Percentiles rank a stretch among this genome's conserved stretches.
phyloP scores from a whole-genome alignment of 495 filamentous ascomycete species.

The Penicillium tannophilum region DNA sequence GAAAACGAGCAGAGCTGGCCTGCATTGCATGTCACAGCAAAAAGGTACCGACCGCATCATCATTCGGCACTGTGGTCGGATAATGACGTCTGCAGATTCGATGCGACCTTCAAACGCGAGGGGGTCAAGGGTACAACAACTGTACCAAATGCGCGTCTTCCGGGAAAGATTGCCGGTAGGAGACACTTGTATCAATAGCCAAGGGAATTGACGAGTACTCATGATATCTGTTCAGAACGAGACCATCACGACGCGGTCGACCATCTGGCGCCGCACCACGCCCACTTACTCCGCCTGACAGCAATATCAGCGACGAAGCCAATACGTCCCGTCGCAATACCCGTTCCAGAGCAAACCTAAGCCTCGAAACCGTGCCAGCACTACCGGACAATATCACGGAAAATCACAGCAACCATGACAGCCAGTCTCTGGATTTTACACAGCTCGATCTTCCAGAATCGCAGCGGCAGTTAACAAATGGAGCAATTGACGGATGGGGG shows the following conservation, averaged over 20 bases:
- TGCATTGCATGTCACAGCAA: conserved; percentile 39
- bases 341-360: not conserved
- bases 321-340: not conserved
- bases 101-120: conserved; percentile 36
- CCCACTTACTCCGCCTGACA: conserved; percentile 14
- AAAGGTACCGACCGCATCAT: conserved; percentile 23
- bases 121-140: conserved; percentile 23
- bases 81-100: conserved; percentile 23
- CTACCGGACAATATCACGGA: not conserved
- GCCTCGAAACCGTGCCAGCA: not conserved
- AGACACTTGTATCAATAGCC: too few species aligned
- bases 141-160: conserved; percentile 34
- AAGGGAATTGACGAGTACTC: not conserved
- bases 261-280: conserved; percentile 9
- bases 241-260: conserved; percentile 26
- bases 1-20: conserved; percentile 36
- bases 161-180: conserved; percentile 30
- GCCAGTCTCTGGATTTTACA: not conserved
- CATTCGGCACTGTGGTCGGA: not conserved
- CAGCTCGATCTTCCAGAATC: not conserved
- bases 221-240: not conserved
- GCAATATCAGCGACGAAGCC: conserved; percentile 5
- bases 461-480: not conserved
- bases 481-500: not conserved
- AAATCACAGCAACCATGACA: not conserved